phyloP scores from a whole-genome alignment of 1,139 yeast species.

The Sugiyamaella xylanicola region DNA sequence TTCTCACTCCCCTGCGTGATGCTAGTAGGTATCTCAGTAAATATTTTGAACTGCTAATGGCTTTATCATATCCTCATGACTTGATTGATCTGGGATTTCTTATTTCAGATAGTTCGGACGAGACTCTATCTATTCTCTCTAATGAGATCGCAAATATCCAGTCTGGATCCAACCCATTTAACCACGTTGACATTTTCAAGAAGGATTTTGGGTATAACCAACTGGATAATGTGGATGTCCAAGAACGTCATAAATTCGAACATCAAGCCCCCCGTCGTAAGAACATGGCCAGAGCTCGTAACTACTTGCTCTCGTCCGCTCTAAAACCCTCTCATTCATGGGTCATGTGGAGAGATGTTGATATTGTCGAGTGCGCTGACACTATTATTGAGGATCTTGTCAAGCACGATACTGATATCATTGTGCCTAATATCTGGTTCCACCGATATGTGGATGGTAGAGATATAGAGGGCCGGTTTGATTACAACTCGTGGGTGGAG shows the following conservation, averaged over 20 bases:
- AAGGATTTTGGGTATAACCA: constrained; percentile 85
- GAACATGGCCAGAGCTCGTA: constrained; percentile 87
- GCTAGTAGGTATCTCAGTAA: constrained; percentile 79
- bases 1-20: constrained; percentile 77
- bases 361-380: constrained; percentile 81
- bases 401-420: constrained; percentile 72
- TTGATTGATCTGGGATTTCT: constrained; percentile 81
- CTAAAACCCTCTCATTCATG: constrained; percentile 84
- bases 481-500: constrained; percentile 87
- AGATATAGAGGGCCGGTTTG: constrained; percentile 81
- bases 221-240: constrained; percentile 62
- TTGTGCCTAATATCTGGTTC: constrained; percentile 87
- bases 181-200: constrained; percentile 72
- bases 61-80: constrained; percentile 79
- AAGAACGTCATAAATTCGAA: constrained; percentile 82
- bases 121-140: constrained; percentile 66
- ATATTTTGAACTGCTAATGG: constrained; percentile 84
- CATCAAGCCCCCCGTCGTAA: constrained; percentile 88
- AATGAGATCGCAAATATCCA: constrained; percentile 44
- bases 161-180: constrained; percentile 50
- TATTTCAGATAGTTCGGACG: constrained; percentile 75
- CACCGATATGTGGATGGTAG: constrained; percentile 76
- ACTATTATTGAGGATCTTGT: constrained; percentile 77
- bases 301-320: constrained; percentile 79
- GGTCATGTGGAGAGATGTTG: constrained; percentile 96